These are phyloP conservation scores for Hydrangea macrophylla DNA, from an alignment of 148 eudicot species.

Conservation along the genomic window DNA sequence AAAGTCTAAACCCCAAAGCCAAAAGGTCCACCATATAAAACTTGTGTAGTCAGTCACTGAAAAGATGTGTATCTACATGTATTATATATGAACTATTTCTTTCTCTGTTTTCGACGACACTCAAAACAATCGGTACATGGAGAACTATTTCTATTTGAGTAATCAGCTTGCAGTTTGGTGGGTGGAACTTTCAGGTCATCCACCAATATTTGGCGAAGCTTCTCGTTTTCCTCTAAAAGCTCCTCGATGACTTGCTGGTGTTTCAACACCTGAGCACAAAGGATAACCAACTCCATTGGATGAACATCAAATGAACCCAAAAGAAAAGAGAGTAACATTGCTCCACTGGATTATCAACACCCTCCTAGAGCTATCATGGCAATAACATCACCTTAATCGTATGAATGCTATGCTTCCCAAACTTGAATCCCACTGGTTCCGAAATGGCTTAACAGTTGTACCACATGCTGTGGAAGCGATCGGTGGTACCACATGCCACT, in stretches of 20 bases:
- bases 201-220: slow-evolving; percentile 65
- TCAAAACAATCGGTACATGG: slow-evolving; percentile 75
- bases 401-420: not conserved
- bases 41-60: not conserved
- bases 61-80: not conserved
- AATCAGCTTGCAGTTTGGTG: slow-evolving; percentile 43
- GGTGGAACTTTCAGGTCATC: slow-evolving; percentile 80
- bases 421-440: too few relatives aligned
- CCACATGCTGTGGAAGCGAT: too few relatives aligned
- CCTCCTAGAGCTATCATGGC: not conserved
- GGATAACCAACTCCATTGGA: slow-evolving; percentile 1
- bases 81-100: slow-evolving; percentile 26
- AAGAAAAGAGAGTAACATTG: not conserved
- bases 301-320: not conserved
- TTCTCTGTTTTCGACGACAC: slow-evolving; percentile 79
- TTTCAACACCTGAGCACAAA: slow-evolving; percentile 58
- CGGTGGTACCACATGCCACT: not conserved
- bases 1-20: not conserved
- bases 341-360: not conserved
- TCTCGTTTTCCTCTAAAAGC: slow-evolving; percentile 80
- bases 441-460: too few relatives aligned
- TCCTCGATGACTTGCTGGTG: slow-evolving; percentile 86
- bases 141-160: slow-evolving; percentile 30
- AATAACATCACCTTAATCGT: not conserved
- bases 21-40: not conserved